These are phyloP conservation scores for Candida tammaniensis DNA, from an alignment of 805 yeast species.

Conservation along the genomic window DNA sequence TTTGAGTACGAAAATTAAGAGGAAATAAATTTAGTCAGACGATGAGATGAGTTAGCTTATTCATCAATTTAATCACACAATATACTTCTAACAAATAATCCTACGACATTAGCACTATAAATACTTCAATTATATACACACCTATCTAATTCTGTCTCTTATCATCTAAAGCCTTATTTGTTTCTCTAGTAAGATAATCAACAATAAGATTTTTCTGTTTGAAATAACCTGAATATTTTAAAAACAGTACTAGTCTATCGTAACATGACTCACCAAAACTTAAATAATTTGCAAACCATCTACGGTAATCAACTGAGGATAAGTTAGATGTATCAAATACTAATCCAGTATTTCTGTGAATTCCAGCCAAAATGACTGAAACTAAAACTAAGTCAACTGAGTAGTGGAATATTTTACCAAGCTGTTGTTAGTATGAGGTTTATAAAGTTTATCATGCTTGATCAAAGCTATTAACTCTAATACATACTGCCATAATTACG, in stretches of 20 bases:
- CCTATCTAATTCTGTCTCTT: slow-evolving; percentile 11
- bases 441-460: no score
- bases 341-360: slow-evolving; percentile 79
- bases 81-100: no score
- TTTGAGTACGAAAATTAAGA: no score
- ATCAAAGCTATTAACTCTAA: no score
- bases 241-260: slow-evolving; percentile 43
- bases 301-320: slow-evolving; percentile 45
- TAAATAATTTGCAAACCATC: slow-evolving; percentile 52
- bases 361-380: slow-evolving; percentile 82
- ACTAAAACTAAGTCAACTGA: slow-evolving; percentile 75
- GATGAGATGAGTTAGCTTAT: no score
- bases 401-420: slow-evolving; percentile 67
- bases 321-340: slow-evolving; percentile 50
- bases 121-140: no score
- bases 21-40: no score
- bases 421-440: slow-evolving; percentile 32
- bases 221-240: slow-evolving; percentile 51
- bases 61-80: no score
- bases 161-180: slow-evolving; percentile 20
- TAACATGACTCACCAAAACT: slow-evolving; percentile 61
- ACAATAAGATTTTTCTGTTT: slow-evolving; percentile 38
- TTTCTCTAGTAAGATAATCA: slow-evolving; percentile 34
- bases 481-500: no score
- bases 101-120: slow-evolving; percentile 1